phyloP scores from a whole-genome alignment of 495 filamentous ascomycete genomes.

The Pyronema domesticum region DNA sequence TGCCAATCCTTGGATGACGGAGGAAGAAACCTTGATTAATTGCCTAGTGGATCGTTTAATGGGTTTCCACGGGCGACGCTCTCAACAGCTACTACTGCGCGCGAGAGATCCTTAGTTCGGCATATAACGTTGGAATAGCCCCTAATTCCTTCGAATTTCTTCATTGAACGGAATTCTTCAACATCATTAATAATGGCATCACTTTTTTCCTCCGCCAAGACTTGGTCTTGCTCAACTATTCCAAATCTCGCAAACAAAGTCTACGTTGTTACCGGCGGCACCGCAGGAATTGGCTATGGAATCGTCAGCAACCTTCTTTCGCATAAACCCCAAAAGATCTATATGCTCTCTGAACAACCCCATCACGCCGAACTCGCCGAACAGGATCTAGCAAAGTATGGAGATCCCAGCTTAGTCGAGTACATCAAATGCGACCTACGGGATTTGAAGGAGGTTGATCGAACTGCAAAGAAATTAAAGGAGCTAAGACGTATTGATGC shows the following conservation, averaged over 20 bases:
- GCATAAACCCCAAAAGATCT: conserved; percentile 32
- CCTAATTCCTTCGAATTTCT: no score
- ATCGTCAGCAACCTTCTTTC: conserved; percentile 36
- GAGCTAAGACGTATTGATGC: conserved; percentile 28
- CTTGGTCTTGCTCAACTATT: conserved; percentile 9
- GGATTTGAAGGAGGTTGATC: conserved; percentile 27
- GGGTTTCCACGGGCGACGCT: no score
- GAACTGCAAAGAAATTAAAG: conserved; percentile 26
- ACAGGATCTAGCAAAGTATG: conserved; percentile 28
- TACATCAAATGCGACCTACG: conserved; percentile 30
- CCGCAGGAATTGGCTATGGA: conserved; percentile 21
- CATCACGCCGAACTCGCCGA: conserved; percentile 29
- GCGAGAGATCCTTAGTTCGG: no score
- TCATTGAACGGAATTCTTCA: no score
- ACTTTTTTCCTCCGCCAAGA: conserved; percentile 10
- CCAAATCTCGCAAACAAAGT: conserved; percentile 10
- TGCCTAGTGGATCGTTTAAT: no score
- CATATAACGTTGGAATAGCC: no score
- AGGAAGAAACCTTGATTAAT: no score
- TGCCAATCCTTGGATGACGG: no score
- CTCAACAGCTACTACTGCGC: no score
- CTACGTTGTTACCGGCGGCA: conserved; percentile 15
- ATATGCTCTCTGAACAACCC: conserved; percentile 33
- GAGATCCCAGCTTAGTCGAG: conserved; percentile 28
- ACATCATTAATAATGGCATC: conserved; percentile 3